Percentiles rank a stretch among this genome's conserved stretches.
These are phyloP conservation scores for Aspergillus quadrilineatus DNA, from an alignment of 2,329 filamentous ascomycete genomes.

Conservation along the genomic window DNA sequence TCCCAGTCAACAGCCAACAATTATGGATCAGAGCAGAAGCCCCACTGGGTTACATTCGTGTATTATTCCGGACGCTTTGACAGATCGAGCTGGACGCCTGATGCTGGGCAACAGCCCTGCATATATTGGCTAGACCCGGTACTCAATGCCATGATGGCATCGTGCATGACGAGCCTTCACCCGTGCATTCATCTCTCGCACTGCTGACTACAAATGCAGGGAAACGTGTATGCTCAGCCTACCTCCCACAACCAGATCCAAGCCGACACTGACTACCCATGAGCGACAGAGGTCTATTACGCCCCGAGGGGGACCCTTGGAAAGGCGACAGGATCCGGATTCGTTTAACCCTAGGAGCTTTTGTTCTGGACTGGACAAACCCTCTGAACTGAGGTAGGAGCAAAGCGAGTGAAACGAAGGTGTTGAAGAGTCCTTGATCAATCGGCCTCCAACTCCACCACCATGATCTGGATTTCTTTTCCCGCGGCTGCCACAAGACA, in stretches of 20 bases:
- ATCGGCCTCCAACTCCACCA: constrained; percentile 6
- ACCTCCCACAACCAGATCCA: background rate
- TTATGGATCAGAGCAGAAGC: background rate
- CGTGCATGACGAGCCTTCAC: background rate
- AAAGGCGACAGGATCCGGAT: background rate
- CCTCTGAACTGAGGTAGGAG: background rate
- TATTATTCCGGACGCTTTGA: background rate
- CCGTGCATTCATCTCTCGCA: background rate
- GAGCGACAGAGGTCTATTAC: background rate
- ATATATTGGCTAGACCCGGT: constrained; percentile 2
- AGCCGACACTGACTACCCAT: background rate
- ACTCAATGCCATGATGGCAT: background rate
- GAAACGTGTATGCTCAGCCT: background rate
- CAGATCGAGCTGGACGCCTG: background rate
- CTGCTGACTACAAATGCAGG: background rate
- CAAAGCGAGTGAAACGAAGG: background rate
- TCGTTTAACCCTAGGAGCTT: background rate
- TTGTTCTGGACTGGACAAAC: background rate
- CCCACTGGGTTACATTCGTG: background rate
- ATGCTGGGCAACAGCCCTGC: constrained; percentile 5
- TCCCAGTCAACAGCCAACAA: background rate
- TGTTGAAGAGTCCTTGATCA: background rate
- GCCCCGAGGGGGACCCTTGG: background rate
- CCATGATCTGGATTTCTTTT: background rate
- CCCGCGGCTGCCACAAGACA: background rate